Conservation (phyloP, 75 land plant species). For the Adiantum capillusveneris region DNA sequence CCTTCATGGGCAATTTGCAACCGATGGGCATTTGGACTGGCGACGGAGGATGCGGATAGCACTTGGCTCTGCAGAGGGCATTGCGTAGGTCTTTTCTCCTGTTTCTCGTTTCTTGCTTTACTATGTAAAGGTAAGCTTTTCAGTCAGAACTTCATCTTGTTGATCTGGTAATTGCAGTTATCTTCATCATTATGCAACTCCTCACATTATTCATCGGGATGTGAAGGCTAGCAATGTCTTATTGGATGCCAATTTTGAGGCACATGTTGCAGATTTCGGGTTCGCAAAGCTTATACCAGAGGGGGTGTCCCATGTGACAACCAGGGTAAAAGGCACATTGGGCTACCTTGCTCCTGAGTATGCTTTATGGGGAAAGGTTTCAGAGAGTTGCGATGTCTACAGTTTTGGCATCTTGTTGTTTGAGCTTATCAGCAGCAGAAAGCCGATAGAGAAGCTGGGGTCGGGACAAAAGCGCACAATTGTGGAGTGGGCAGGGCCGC, state of each 20-base stretch:
- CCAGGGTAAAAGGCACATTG: constrained; percentile 77
- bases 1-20: constrained; percentile 49
- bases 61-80: constrained; percentile 66
- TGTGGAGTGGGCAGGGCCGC: constrained; percentile 57
- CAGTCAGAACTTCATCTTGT: neutral
- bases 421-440: constrained; percentile 60
- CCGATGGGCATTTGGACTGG: constrained; percentile 51
- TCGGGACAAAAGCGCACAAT: constrained; percentile 35
- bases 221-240: constrained; percentile 86
- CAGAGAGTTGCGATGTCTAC: constrained; percentile 84
- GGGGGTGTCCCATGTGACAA: constrained; percentile 70
- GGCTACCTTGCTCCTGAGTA: constrained; percentile 90
- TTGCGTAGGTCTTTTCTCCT: constrained; percentile 25
- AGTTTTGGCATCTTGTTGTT: constrained; percentile 79
- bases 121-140: neutral
- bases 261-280: constrained; percentile 84
- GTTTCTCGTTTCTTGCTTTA: neutral
- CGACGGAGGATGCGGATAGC: constrained; percentile 42
- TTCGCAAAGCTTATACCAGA: constrained; percentile 88
- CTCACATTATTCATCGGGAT: constrained; percentile 83
- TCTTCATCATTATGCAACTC: constrained; percentile 64
- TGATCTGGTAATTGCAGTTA: constrained; percentile 30
- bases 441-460: constrained; percentile 54
- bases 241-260: constrained; percentile 58
- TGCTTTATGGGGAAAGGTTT: constrained; percentile 76